Evolutionary conservation across 2,329 filamentous ascomycete genomes (phyloP), one percentile per base, ranked within the genome.

Genomic region (Trichoderma cornu-damae): DNA sequence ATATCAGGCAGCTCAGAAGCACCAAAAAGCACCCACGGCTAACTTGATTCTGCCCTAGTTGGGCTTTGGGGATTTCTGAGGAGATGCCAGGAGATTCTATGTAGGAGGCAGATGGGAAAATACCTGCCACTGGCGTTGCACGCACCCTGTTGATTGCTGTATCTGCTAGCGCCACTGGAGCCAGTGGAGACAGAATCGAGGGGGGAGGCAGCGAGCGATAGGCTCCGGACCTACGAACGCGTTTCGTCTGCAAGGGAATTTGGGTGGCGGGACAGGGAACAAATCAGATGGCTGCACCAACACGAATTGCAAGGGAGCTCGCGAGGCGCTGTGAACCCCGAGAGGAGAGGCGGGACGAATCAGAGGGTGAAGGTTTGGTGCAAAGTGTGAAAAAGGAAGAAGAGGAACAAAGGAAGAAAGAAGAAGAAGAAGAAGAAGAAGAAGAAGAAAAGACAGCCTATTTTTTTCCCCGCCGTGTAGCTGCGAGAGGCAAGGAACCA

Each of bases 161-260:
- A 42, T 57, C 37, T 57, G 30, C 46, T 57, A 57, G 54, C 37
- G 46, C 46, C 46, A 37, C 46, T 50, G 46, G 37, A 42, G 46
- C 46, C 28, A n/a, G 54, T 57, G 54, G 46, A 50, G 54, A 51
- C 43, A 28, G n/a, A 38, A 48, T 40, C 52, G 43, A 56, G 42
- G 52, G 43, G n/a, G 53, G 44, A 37, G 28, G 20, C 34, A 24
- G n/a, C 30, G 42, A 47, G 30, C 34, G 51, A 55, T 55, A 55
- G 43, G 52, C 52, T 47, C 43, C 12, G 43, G 35, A 32, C 34
- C 43, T 56, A 32, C 35, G 51, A 56, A 48, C 52, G 52, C 52
- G 52, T 56, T 56, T 56, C 52, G 52, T 32, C 43, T 54, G 52
- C 52, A 56, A 47, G 40, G 52, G 42, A 48, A n/a, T 48, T 46